A percentile compares a stretch with the other conserved stretches of the same genome.
Conservation (phyloP, 768 basidiomycete species). For the Rhodotorula babjevae region DNA sequence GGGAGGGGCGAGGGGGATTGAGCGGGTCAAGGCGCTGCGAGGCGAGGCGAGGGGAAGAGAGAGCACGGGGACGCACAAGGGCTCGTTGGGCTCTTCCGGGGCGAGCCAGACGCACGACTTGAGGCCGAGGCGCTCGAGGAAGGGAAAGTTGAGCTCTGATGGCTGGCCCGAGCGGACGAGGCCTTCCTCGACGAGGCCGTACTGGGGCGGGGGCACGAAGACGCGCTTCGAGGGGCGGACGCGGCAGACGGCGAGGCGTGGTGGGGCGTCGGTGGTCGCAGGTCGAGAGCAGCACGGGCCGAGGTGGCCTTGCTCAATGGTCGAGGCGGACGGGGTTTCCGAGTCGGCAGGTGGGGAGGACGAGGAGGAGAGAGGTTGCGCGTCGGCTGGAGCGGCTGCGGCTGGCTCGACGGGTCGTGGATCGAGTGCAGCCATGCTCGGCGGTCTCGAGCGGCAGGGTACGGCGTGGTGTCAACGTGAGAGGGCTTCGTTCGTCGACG, state of each 20-base stretch:
- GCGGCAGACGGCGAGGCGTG: constrained; percentile 10
- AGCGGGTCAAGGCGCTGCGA: no score
- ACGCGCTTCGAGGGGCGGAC: constrained; percentile 11
- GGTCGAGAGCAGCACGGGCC: no score
- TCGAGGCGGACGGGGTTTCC: no score
- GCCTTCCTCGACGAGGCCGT: constrained; percentile 48
- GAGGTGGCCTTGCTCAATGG: no score
- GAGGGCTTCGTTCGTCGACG: no score
- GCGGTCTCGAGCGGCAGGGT: no score
- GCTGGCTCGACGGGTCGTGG: not conserved
- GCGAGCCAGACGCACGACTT: constrained; percentile 48
- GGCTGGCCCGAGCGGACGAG: constrained; percentile 48
- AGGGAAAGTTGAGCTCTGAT: constrained; percentile 40
- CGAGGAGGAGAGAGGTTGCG: not conserved
- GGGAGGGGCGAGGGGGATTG: no score
- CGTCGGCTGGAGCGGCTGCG: not conserved
- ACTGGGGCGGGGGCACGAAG: constrained; percentile 47
- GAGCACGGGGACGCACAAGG: constrained; percentile 42
- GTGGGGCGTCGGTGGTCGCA: not conserved
- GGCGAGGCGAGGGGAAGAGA: not conserved
- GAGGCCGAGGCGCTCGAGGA: constrained; percentile 38
- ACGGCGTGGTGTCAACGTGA: no score
- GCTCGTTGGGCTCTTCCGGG: constrained; percentile 47
- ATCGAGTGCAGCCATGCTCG: not conserved
- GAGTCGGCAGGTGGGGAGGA: not conserved